Evolutionary conservation across 768 basidiomycete species (phyloP).

Genomic region (Mycena polygramma): DNA sequence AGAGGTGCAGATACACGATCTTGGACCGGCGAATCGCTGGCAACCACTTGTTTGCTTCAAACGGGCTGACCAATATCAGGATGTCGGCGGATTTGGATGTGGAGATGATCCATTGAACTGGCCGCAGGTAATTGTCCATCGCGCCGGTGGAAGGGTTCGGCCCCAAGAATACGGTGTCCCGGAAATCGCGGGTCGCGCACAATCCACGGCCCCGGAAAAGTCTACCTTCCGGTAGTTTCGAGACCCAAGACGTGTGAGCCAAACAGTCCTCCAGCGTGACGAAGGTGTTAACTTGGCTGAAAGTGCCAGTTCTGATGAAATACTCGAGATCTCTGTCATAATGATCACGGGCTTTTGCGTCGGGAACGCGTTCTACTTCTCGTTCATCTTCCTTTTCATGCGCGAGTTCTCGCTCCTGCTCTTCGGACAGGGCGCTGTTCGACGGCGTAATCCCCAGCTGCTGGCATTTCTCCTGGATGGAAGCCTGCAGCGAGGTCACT

Average conservation of each 20-base stretch:
- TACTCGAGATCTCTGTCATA: background rate
- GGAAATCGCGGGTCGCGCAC: slow-evolving; percentile 14
- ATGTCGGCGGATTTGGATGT: slow-evolving; percentile 1
- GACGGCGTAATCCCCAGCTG: slow-evolving; percentile 7
- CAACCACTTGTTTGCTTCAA: slow-evolving; percentile 26
- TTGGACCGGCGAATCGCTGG: slow-evolving; percentile 16
- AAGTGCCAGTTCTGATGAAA: slow-evolving; percentile 12
- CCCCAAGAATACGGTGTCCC: slow-evolving; percentile 3
- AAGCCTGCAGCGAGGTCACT: background rate
- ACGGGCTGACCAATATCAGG: slow-evolving; percentile 22
- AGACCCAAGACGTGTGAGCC: slow-evolving; percentile 22
- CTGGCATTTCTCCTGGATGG: slow-evolving; percentile 3
- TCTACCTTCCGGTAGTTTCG: slow-evolving; percentile 7
- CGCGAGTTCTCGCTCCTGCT: slow-evolving; percentile 29
- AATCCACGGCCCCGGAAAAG: slow-evolving; percentile 9
- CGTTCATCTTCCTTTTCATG: slow-evolving; percentile 33
- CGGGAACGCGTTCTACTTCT: slow-evolving; percentile 22
- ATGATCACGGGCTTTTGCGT: slow-evolving; percentile 12
- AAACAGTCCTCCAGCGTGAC: slow-evolving; percentile 16
- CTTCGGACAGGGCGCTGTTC: slow-evolving; percentile 19
- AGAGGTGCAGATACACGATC: slow-evolving; percentile 18
- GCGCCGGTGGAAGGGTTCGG: background rate
- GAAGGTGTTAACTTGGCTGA: slow-evolving; percentile 2
- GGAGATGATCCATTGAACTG: slow-evolving; percentile 30
- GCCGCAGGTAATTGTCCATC: slow-evolving; percentile 25